Conservation (phyloP, 352 stramenopile species). For the Peronospora belbahrii region DNA sequence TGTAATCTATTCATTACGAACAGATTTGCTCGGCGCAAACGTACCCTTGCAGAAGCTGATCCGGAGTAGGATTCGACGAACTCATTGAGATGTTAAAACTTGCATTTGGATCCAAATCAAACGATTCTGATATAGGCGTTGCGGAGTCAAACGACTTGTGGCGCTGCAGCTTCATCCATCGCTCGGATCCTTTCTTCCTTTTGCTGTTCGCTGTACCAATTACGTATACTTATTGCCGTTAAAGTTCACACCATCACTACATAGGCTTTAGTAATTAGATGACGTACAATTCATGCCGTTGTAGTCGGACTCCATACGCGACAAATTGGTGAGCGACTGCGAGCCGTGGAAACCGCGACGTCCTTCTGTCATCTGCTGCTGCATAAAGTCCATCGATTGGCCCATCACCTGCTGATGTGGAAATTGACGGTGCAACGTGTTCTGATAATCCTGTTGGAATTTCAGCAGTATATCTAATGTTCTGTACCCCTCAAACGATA, state of each 20-base stretch:
- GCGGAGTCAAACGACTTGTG: slow-evolving; percentile 61
- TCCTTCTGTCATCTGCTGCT: slow-evolving; percentile 22
- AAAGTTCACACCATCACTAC: not conserved
- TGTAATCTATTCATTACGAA: not conserved
- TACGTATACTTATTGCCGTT: slow-evolving; percentile 2
- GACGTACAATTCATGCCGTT: slow-evolving; percentile 32
- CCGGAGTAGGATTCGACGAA: slow-evolving; percentile 28
- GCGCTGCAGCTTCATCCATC: slow-evolving; percentile 60
- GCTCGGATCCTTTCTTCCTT: slow-evolving; percentile 53
- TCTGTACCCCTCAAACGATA: slow-evolving; percentile 24
- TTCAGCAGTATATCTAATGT: slow-evolving; percentile 53
- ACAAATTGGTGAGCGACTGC: slow-evolving; percentile 62
- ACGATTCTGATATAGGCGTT: slow-evolving; percentile 27
- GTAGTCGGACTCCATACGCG: slow-evolving; percentile 66
- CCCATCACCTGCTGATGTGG: slow-evolving; percentile 38
- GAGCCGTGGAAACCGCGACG: slow-evolving; percentile 50
- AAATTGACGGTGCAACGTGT: slow-evolving; percentile 37
- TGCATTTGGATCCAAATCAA: slow-evolving; percentile 11
- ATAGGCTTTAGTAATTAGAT: not conserved
- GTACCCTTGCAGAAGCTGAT: slow-evolving; percentile 48
- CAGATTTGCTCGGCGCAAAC: slow-evolving; percentile 12
- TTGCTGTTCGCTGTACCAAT: slow-evolving; percentile 36
- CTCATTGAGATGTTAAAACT: slow-evolving; percentile 14
- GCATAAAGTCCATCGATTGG: slow-evolving; percentile 31
- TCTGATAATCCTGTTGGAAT: slow-evolving; percentile 50